Conservation (phyloP, 768 basidiomycete species). For the Hypholoma fasciculare region DNA sequence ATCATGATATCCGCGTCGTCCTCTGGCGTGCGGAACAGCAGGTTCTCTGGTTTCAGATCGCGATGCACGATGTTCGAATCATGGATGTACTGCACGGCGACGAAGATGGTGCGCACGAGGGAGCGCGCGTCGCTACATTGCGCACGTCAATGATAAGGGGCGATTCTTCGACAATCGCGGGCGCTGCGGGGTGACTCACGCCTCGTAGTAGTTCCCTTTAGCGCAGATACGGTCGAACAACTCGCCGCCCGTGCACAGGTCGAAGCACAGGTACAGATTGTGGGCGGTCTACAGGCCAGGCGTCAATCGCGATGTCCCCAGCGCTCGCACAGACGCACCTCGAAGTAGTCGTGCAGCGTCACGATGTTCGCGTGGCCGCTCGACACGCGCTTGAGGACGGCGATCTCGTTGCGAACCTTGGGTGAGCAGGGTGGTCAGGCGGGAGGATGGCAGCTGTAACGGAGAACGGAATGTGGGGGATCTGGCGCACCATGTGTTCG, state of each 20-base stretch:
- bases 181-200: slow-evolving; percentile 43
- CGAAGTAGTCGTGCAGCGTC: slow-evolving; percentile 94
- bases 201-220: slow-evolving; percentile 95
- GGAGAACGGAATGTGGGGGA: no score
- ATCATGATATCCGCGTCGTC: slow-evolving; percentile 97
- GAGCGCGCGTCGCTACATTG: slow-evolving; percentile 79
- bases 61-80: slow-evolving; percentile 91
- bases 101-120: slow-evolving; percentile 84
- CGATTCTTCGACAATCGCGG: no score
- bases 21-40: slow-evolving; percentile 85
- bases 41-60: slow-evolving; percentile 96
- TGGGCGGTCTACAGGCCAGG: slow-evolving; percentile 69
- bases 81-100: slow-evolving; percentile 91
- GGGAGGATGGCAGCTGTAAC: not conserved
- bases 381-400: slow-evolving; percentile 91
- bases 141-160: not conserved
- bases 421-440: slow-evolving; percentile 10
- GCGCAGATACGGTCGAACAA: slow-evolving; percentile 99
- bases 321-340: slow-evolving; percentile 46
- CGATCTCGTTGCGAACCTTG: slow-evolving; percentile 96
- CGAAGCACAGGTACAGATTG: slow-evolving; percentile 93
- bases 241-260: slow-evolving; percentile 96
- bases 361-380: slow-evolving; percentile 91
- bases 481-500: slow-evolving; percentile 85
- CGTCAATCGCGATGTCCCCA: not conserved